Percentiles rank a stretch among this genome's conserved stretches.
Conservation (phyloP, 2,329 filamentous ascomycete genomes). For the Monascus ruber region DNA sequence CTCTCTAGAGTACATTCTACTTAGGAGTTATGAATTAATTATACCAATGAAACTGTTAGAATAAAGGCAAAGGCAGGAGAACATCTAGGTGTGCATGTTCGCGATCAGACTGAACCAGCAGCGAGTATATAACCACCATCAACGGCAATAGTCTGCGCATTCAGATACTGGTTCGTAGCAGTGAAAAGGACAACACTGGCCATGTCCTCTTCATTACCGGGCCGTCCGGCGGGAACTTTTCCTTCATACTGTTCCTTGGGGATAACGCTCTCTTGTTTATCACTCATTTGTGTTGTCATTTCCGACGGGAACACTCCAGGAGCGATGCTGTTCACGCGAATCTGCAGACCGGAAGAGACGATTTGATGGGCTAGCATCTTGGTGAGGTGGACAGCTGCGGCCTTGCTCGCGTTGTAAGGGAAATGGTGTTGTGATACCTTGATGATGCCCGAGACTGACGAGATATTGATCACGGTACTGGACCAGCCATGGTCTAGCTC, state of each 20-base stretch:
- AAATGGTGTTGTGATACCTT: constrained; percentile 62
- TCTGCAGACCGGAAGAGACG: constrained; percentile 43
- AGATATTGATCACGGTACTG: constrained; percentile 59
- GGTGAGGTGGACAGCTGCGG: constrained; percentile 59
- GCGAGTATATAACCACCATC: constrained; percentile 41
- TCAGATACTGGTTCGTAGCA: constrained; percentile 41
- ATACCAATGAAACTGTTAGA: no score
- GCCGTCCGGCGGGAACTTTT: constrained; percentile 50
- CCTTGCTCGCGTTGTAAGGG: constrained; percentile 68
- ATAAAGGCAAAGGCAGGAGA: no score
- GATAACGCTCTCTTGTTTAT: constrained; percentile 50
- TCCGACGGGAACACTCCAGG: constrained; percentile 60
- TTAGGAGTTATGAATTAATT: no score
- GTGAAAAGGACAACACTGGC: constrained; percentile 49
- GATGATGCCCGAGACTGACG: constrained; percentile 64
- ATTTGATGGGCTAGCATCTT: constrained; percentile 61
- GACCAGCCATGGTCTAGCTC: constrained; percentile 45
- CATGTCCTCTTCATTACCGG: constrained; percentile 59
- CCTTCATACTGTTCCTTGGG: constrained; percentile 50
- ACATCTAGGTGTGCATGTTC: no score
- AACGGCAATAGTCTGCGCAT: constrained; percentile 42
- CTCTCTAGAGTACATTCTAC: no score
- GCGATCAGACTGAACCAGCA: constrained; percentile 15
- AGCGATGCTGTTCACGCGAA: constrained; percentile 57
- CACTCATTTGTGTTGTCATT: constrained; percentile 50